phyloP scores from a whole-genome alignment of 1,284 basidiomycete genomes.

The Peniophora sp. region DNA sequence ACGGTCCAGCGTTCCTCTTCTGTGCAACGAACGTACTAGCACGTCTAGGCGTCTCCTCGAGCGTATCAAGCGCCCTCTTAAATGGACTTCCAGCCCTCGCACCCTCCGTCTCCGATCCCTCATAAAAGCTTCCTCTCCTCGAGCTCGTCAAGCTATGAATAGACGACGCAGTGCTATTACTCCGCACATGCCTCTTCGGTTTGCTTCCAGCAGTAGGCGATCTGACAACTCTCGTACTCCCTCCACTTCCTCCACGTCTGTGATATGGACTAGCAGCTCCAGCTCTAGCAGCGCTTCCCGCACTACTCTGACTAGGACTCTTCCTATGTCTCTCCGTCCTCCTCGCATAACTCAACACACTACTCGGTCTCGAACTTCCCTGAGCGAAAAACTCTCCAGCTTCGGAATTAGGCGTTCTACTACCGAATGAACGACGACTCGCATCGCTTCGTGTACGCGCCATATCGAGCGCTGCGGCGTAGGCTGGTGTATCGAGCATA shows the following conservation, averaged over 20 bases:
- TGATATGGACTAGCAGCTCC: slow-evolving; percentile 70
- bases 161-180: slow-evolving; percentile 69
- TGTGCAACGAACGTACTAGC: slow-evolving; percentile 63
- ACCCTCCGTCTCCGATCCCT: slow-evolving; percentile 59
- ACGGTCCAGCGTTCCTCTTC: slow-evolving; percentile 63
- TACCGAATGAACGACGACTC: too few relatives aligned
- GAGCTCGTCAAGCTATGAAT: slow-evolving; percentile 65
- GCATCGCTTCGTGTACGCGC: too few relatives aligned
- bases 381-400: too few relatives aligned
- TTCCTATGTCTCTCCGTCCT: slow-evolving; percentile 27
- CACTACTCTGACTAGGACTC: slow-evolving; percentile 47
- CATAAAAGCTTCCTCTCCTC: slow-evolving; percentile 67
- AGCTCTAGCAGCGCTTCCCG: slow-evolving; percentile 71
- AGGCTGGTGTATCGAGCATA: too few relatives aligned
- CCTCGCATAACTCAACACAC: slow-evolving; percentile 59
- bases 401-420: too few relatives aligned
- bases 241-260: slow-evolving; percentile 62
- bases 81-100: slow-evolving; percentile 46
- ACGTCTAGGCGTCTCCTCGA: slow-evolving; percentile 45
- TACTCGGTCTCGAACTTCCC: too few relatives aligned
- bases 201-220: slow-evolving; percentile 36
- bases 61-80: slow-evolving; percentile 32
- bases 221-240: slow-evolving; percentile 69
- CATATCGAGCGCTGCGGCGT: too few relatives aligned
- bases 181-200: slow-evolving; percentile 49